Evolutionary conservation across 2,329 filamentous ascomycete genomes (phyloP).

Genomic region (Cercospora sp.): DNA sequence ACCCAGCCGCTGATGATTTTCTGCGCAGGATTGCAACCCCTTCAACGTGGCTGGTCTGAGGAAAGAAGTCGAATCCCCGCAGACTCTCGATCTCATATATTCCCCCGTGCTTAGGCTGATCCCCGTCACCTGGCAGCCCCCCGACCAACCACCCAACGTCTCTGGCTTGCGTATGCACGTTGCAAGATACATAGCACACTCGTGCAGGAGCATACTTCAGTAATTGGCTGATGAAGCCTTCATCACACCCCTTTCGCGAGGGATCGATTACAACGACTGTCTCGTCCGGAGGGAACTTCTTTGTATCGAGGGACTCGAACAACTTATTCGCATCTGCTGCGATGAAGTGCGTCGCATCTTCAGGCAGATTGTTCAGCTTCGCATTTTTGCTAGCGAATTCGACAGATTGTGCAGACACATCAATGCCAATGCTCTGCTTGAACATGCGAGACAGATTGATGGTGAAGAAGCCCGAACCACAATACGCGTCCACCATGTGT

Average conservation of each 20-base stretch:
- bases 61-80: conserved; percentile 95
- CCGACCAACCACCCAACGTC: conserved; percentile 86
- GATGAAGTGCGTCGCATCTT: conserved; percentile 75
- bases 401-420: conserved; percentile 80
- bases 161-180: conserved; percentile 94
- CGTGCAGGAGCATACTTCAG: conserved; percentile 73
- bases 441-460: conserved; percentile 87
- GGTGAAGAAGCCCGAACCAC: conserved; percentile 93
- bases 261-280: conserved; percentile 95
- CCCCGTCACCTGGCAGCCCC: conserved; percentile 53
- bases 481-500: conserved; percentile 96
- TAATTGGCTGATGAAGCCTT: conserved; percentile 78
- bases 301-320: conserved; percentile 66
- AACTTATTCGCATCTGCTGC: conserved; percentile 82
- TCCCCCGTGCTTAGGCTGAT: conserved; percentile 34
- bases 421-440: conserved; percentile 78
- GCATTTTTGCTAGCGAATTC: conserved; percentile 77
- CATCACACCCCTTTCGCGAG: conserved; percentile 92
- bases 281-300: conserved; percentile 69
- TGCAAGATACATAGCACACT: conserved; percentile 93
- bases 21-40: conserved; percentile 60
- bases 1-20: conserved; percentile 30
- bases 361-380: conserved; percentile 66
- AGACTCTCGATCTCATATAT: conserved; percentile 86
- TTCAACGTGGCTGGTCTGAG: conserved; percentile 73